phyloP scores from a whole-genome alignment of 2,329 filamentous ascomycete species.

The Aspergillus calidoustus region DNA sequence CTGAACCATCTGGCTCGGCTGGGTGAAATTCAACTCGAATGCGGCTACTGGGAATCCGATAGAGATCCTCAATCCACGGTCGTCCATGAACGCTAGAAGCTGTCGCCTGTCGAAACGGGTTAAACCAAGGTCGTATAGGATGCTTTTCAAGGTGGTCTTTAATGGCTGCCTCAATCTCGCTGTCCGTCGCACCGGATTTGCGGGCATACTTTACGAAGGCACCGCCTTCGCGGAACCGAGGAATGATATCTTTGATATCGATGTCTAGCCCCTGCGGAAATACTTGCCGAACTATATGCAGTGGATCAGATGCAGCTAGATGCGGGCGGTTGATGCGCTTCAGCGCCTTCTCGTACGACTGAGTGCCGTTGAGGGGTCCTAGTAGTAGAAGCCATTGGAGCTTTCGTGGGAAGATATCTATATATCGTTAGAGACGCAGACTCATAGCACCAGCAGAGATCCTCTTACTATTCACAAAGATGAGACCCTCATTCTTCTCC shows the following conservation, averaged over 20 bases:
- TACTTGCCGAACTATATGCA: conserved; percentile 61
- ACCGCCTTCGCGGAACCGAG: conserved; percentile 86
- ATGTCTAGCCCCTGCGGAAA: conserved; percentile 67
- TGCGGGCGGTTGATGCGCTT: conserved; percentile 57
- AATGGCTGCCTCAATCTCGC: conserved; percentile 65
- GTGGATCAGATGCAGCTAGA: conserved; percentile 60
- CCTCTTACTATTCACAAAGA: conserved; percentile 86
- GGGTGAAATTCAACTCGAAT: conserved; percentile 86
- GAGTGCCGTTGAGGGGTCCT: conserved; percentile 53
- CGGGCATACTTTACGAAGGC: conserved; percentile 86
- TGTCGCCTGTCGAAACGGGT: conserved; percentile 73
- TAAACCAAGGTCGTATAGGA: conserved; percentile 87
- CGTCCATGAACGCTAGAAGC: conserved; percentile 77
- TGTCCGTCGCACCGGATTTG: conserved; percentile 50
- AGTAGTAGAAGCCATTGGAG: conserved; percentile 66
- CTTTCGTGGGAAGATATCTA: conserved; percentile 83
- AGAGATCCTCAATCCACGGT: conserved; percentile 93
- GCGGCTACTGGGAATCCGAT: conserved; percentile 75
- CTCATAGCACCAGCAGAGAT: neutral
- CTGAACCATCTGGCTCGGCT: conserved; percentile 69
- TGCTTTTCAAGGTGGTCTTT: conserved; percentile 67
- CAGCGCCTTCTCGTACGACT: conserved; percentile 54
- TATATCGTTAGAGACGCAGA: conserved; percentile 8
- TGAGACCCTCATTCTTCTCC: conserved; percentile 74
- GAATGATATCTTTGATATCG: conserved; percentile 79